Percentiles rank a stretch among this genome's conserved stretches.
Evolutionary conservation across 2,329 filamentous ascomycete genomes (phyloP).

Genomic region (Trichoderma asperellum): DNA sequence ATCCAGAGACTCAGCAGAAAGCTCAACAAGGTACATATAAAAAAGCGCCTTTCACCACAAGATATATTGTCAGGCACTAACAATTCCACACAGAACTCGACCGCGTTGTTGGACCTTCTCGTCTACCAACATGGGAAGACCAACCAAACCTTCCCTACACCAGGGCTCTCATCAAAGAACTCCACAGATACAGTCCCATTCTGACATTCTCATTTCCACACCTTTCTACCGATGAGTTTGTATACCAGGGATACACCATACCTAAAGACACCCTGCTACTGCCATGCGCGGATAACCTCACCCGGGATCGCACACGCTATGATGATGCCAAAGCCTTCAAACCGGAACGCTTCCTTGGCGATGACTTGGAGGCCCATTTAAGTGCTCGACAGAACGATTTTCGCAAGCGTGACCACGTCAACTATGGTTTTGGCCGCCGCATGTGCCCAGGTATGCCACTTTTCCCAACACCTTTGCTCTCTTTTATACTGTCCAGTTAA

Average conservation of each 20-base stretch:
- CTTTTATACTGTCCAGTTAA: slow-evolving; percentile 32
- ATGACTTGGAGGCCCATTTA: slow-evolving; percentile 39
- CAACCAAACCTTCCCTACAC: slow-evolving; percentile 49
- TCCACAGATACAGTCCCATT: background rate
- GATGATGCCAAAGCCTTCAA: background rate
- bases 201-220: background rate
- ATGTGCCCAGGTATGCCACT: slow-evolving; percentile 54
- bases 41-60: no score
- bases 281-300: background rate
- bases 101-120: slow-evolving; percentile 45
- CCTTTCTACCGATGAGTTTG: background rate
- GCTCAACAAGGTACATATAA: slow-evolving; percentile 37
- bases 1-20: slow-evolving; percentile 1
- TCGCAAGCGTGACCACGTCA: slow-evolving; percentile 55
- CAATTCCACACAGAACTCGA: slow-evolving; percentile 45
- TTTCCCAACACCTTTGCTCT: background rate
- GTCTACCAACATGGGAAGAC: slow-evolving; percentile 50
- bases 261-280: background rate
- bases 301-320: slow-evolving; percentile 1
- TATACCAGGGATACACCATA: background rate
- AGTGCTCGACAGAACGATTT: slow-evolving; percentile 37
- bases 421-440: slow-evolving; percentile 59
- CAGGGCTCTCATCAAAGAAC: slow-evolving; percentile 39
- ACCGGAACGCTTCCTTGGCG: slow-evolving; percentile 33
- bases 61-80: background rate